A percentile compares a stretch with the other conserved stretches of the same genome.
These are phyloP conservation scores for Botrytis deweyae DNA, from an alignment of 2,329 filamentous ascomycete species.

Conservation along the genomic window DNA sequence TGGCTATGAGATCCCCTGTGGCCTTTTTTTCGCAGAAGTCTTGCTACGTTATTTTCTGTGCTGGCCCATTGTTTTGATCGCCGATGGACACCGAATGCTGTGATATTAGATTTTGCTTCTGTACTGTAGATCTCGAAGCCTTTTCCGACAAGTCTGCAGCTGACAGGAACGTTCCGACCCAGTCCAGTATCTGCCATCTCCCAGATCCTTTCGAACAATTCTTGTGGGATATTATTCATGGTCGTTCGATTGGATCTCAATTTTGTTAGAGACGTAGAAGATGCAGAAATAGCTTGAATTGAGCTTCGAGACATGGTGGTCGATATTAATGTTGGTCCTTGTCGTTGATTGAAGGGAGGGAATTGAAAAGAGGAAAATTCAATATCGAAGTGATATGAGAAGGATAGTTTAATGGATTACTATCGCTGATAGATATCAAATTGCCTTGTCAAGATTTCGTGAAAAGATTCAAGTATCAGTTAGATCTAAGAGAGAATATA, in stretches of 20 bases:
- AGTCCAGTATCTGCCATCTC: too few species aligned
- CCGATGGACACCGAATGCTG: not conserved
- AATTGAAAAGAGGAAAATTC: not conserved
- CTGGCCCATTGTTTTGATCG: not conserved
- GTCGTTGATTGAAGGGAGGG: not conserved
- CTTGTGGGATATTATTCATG: not conserved
- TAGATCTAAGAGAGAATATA: not conserved
- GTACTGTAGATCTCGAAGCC: not conserved
- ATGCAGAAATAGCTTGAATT: not conserved
- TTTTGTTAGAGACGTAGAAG: not conserved
- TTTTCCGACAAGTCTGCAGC: not conserved
- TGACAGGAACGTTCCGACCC: too few species aligned
- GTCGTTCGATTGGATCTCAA: not conserved
- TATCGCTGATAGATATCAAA: not conserved
- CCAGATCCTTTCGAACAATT: not conserved
- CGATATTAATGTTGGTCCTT: not conserved
- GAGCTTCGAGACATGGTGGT: not conserved
- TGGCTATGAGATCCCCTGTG: not conserved
- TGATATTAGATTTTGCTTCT: not conserved
- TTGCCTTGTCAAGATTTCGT: too few species aligned
- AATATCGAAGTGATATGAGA: not conserved
- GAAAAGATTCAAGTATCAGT: not conserved
- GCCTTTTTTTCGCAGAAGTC: not conserved
- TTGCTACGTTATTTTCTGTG: too few species aligned
- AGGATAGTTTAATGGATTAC: accelerated